A percentile compares a stretch with the other conserved stretches of the same genome.
These are phyloP conservation scores for Vigna hirtella DNA, from an alignment of 306 rosid genomes.

Conservation along the genomic window DNA sequence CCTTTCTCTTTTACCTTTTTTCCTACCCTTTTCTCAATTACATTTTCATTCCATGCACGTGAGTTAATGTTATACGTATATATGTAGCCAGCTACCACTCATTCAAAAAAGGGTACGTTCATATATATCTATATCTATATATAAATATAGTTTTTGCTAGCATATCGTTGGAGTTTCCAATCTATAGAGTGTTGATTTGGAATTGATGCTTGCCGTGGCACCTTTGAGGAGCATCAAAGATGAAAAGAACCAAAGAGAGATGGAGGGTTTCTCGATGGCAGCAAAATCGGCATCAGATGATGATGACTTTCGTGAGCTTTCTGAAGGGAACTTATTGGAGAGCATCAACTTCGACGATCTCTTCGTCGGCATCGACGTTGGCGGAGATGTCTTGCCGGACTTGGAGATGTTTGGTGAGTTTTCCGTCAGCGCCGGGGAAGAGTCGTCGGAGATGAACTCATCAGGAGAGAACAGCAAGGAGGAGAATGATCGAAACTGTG, in stretches of 20 bases:
- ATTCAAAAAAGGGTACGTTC: background rate
- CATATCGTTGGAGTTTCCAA: background rate
- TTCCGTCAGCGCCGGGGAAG: conserved; percentile 53
- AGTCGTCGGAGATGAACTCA: conserved; percentile 62
- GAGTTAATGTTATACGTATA: background rate
- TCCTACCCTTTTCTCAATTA: background rate
- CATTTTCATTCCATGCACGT: conserved; percentile 29
- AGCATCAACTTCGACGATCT: conserved; percentile 82
- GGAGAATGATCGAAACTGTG: background rate
- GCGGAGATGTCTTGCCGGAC: conserved; percentile 75
- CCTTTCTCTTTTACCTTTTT: background rate
- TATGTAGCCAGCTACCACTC: background rate
- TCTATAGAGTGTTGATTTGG: conserved; percentile 28
- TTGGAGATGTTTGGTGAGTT: conserved; percentile 80
- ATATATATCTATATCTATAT: background rate
- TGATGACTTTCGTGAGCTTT: conserved; percentile 59
- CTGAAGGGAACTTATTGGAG: conserved; percentile 68
- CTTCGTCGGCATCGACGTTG: conserved; percentile 63
- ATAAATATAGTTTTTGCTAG: background rate
- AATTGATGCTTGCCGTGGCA: conserved; percentile 82
- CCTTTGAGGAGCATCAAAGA: conserved; percentile 62
- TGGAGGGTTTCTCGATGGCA: conserved; percentile 61
- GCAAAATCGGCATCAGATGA: background rate
- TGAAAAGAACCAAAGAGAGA: conserved; percentile 64
- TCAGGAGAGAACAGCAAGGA: conserved; percentile 45